Percentiles rank a stretch among this genome's conserved stretches.
These are phyloP conservation scores for Coemansia sp. DNA, from an alignment of 192 early-diverging fungal genomes.

Conservation along the genomic window DNA sequence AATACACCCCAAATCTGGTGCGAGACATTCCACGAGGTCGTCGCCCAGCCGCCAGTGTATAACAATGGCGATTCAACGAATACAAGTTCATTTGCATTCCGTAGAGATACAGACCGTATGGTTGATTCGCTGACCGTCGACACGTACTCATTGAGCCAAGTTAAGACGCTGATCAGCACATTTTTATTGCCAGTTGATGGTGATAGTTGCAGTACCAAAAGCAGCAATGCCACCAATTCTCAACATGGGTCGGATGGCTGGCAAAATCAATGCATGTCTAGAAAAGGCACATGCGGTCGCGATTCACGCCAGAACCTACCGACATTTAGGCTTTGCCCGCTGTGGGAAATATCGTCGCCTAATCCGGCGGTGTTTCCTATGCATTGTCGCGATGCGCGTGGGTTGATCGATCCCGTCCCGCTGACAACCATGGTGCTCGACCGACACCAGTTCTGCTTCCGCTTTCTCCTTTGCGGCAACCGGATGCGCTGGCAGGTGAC, in stretches of 20 bases:
- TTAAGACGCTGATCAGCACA: not conserved
- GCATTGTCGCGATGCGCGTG: constrained; percentile 50
- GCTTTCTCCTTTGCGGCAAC: constrained; percentile 37
- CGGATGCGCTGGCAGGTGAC: constrained; percentile 43
- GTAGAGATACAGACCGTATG: too few relatives aligned
- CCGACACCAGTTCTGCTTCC: constrained; percentile 51
- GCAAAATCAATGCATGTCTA: too few relatives aligned
- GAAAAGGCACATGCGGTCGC: not conserved
- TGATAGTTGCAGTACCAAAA: too few relatives aligned
- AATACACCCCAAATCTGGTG: constrained; percentile 20
- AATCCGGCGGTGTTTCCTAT: constrained; percentile 31
- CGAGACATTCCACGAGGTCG: constrained; percentile 37
- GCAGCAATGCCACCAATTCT: too few relatives aligned
- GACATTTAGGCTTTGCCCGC: constrained; percentile 15
- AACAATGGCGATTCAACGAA: too few relatives aligned
- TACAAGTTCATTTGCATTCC: too few relatives aligned
- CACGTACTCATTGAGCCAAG: not conserved
- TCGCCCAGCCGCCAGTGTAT: too few relatives aligned
- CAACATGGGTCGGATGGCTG: too few relatives aligned
- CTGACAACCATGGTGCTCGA: constrained; percentile 44
- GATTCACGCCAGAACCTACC: constrained; percentile 3
- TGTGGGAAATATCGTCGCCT: constrained; percentile 50
- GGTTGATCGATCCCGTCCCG: constrained; percentile 38
- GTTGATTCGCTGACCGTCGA: not conserved
- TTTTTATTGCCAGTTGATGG: too few relatives aligned